Evolutionary conservation across 176 grass and related monocot genomes (phyloP).

Genomic region (Hordeum marinum): DNA sequence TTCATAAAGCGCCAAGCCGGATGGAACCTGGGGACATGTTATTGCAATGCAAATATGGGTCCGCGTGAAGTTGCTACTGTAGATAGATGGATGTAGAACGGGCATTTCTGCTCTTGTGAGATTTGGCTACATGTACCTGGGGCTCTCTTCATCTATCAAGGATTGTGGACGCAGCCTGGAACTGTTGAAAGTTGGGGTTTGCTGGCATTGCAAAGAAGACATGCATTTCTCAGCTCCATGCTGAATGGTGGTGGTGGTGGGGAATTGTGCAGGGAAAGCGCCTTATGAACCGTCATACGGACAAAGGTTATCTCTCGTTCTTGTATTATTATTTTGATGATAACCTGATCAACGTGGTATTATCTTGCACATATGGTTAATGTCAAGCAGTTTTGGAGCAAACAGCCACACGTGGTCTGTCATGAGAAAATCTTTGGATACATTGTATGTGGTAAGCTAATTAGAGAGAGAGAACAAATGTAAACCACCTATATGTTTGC

Average conservation of each 20-base stretch:
- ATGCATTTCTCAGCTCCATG: neutral
- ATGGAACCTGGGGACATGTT: slow-evolving; percentile 25
- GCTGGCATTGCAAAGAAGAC: slow-evolving; percentile 18
- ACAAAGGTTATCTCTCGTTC: slow-evolving; percentile 31
- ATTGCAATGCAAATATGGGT: slow-evolving; percentile 33
- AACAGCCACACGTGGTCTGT: neutral
- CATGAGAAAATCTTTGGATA: slow-evolving; percentile 12
- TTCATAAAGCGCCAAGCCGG: slow-evolving; percentile 24
- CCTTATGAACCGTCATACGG: slow-evolving; percentile 26
- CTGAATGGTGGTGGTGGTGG: slow-evolving; percentile 22
- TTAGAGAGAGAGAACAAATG: slow-evolving; percentile 13
- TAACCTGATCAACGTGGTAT: neutral
- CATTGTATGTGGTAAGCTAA: slow-evolving; percentile 20
- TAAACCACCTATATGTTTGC: neutral
- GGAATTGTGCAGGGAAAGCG: slow-evolving; percentile 25
- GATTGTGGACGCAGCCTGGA: neutral
- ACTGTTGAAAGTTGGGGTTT: neutral
- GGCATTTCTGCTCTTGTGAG: slow-evolving; percentile 15
- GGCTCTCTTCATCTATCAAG: slow-evolving; percentile 16
- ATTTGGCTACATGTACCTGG: neutral
- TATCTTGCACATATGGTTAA: slow-evolving; percentile 13
- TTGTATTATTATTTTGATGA: slow-evolving; percentile 16
- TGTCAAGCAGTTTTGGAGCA: neutral
- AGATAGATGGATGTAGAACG: slow-evolving; percentile 24
- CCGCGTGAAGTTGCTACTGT: slow-evolving; percentile 7